Evolutionary conservation across 768 basidiomycete genomes (phyloP), one percentile per base, ranked within the genome.

Genomic region (Aureoboletus auriporus): DNA sequence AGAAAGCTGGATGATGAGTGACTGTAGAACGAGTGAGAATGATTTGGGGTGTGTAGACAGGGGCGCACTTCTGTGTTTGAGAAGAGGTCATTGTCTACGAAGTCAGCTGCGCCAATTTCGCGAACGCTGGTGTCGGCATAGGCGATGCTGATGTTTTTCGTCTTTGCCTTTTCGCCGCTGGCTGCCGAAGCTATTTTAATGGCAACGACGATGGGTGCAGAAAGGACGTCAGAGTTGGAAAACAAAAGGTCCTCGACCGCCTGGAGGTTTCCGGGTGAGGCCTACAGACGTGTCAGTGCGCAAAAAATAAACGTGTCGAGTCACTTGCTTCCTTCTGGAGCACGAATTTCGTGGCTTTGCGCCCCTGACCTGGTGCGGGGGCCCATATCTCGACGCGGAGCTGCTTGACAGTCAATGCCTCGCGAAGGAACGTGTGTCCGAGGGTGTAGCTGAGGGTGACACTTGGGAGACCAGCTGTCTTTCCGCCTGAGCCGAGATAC

Each of bases 51-150:
- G 17, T 31, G 41, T 17, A 46, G 20, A 37, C 13, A 44, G n/a
- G 14, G 12, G 47, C 69, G 36, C 50, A 92, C 95, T 76, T 99
- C 95, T 4, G 87, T 84, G 59, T 98, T 99, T 1, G 92, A 93
- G 67, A 94, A 98, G 13, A 93, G 71, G 51, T 98, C 96, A 57
- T 93, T 95, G 67, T 99, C 96, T 8, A 84, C 80, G 58, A 91
- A 98, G 52, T 98, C 93, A 11, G 89, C 77, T 0, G 94, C 86
- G 1, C 96, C 96, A 5, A 99, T 75, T 59, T 88, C 80, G 17
- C 91, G 82, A 7, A 82, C 72, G 51, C 85, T 90, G 1, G 92
- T 89, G 66, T 99, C 95, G 0, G 92, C 90, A 59, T 92, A 99
- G 0, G 94, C 94, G 11, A 93, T 72, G 1, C 93, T 95, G 20